phyloP scores from a whole-genome alignment of 805 yeast genomes.

The Candida ortonii region DNA sequence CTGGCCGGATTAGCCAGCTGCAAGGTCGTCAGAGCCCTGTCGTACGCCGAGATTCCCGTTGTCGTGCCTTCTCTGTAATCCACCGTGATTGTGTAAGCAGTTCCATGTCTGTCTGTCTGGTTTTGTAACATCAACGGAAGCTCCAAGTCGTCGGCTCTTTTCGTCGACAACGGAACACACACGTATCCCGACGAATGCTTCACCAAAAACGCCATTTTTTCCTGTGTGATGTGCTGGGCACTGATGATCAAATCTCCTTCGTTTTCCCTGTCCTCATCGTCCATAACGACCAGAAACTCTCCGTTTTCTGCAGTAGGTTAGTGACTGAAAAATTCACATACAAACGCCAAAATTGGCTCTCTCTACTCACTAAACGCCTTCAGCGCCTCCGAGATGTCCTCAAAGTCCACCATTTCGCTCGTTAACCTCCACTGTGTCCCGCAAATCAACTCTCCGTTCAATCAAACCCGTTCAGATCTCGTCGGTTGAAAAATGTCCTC shows the following conservation, averaged over 20 bases:
- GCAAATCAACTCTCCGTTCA: no score
- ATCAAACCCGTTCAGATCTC: no score
- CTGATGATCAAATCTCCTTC: conserved; percentile 96
- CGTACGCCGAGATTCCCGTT: conserved; percentile 95
- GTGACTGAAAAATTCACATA: no score
- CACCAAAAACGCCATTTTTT: conserved; percentile 91
- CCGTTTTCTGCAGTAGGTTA: conserved; percentile 46
- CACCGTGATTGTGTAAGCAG: conserved; percentile 93
- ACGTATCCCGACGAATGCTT: conserved; percentile 87
- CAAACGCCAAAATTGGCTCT: no score
- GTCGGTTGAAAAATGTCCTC: no score
- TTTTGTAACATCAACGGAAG: conserved; percentile 73
- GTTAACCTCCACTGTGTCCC: no score
- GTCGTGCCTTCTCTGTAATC: conserved; percentile 88
- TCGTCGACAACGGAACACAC: conserved; percentile 81
- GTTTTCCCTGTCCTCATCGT: conserved; percentile 92
- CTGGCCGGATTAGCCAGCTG: conserved; percentile 61
- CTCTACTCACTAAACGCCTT: conserved; percentile 56
- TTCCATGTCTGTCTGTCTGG: conserved; percentile 82
- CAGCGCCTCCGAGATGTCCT: conserved; percentile 71
- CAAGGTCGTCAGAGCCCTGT: conserved; percentile 79
- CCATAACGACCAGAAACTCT: conserved; percentile 92
- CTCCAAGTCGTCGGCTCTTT: conserved; percentile 74
- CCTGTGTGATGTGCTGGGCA: conserved; percentile 75
- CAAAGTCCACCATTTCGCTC: no score